Conservation (phyloP, 108 stramenopile species). For the Pseudonitzschia pungens region DNA sequence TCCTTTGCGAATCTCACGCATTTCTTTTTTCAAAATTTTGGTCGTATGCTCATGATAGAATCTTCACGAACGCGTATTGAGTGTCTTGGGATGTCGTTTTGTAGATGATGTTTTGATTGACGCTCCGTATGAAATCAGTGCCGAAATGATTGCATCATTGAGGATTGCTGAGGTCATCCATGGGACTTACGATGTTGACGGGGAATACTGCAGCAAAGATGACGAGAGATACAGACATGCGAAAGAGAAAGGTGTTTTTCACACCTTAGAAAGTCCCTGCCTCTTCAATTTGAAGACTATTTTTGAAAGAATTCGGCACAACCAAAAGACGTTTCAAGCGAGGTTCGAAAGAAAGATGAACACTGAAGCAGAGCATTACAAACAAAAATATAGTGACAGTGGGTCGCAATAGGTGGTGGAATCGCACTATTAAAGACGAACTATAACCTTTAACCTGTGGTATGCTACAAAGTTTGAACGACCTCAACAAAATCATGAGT, state of each 20-base stretch:
- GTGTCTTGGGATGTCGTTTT: conserved; percentile 90
- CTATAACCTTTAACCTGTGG: too few species aligned
- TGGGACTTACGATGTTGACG: conserved; percentile 53
- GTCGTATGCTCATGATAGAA: conserved; percentile 44
- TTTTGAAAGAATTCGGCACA: conserved; percentile 65
- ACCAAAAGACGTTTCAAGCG: conserved; percentile 68
- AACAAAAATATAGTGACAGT: conserved; percentile 52
- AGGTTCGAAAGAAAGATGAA: conserved; percentile 81
- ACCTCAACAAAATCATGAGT: too few species aligned
- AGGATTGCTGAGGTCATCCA: conserved; percentile 74
- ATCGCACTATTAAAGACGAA: not conserved
- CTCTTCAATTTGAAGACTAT: conserved; percentile 68
- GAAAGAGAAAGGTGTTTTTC: conserved; percentile 60
- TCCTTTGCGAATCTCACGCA: not conserved
- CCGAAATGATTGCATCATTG: conserved; percentile 90
- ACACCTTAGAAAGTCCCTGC: conserved; percentile 39
- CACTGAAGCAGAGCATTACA: conserved; percentile 75
- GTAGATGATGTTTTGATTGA: conserved; percentile 98
- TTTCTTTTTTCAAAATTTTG: not conserved
- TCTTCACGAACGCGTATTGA: conserved; percentile 93
- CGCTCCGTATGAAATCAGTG: conserved; percentile 87
- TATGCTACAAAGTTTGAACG: too few species aligned
- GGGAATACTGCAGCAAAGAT: conserved; percentile 14
- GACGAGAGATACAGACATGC: conserved; percentile 61
- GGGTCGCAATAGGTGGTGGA: not conserved